Evolutionary conservation across 495 filamentous ascomycete species (phyloP).

Genomic region (Podospora conica): DNA sequence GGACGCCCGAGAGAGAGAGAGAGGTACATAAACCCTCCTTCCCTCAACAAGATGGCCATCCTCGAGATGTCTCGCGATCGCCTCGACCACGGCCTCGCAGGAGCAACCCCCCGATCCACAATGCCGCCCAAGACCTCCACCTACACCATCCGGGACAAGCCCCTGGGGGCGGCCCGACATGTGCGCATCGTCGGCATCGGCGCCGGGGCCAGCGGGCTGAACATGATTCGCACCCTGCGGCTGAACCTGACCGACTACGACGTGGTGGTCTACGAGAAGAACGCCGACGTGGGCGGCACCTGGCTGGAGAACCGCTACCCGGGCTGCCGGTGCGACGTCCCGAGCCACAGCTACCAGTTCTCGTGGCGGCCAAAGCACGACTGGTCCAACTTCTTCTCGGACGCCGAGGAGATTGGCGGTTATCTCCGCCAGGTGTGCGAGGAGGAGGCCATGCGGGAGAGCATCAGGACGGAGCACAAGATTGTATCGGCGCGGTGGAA

Average conservation of each 20-base stretch:
- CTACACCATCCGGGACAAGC: slow-evolving; percentile 38
- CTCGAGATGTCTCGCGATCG: slow-evolving; percentile 14
- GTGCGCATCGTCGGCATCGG: slow-evolving; percentile 46
- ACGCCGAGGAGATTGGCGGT: slow-evolving; percentile 50
- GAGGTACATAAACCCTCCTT: neutral
- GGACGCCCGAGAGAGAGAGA: no score
- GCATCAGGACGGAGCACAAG: slow-evolving; percentile 39
- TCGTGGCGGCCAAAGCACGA: slow-evolving; percentile 51
- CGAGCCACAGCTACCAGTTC: slow-evolving; percentile 51
- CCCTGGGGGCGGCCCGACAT: slow-evolving; percentile 38
- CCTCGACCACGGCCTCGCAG: slow-evolving; percentile 4
- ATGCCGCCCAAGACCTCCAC: slow-evolving; percentile 8
- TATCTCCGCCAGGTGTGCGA: slow-evolving; percentile 53
- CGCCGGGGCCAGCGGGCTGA: slow-evolving; percentile 45
- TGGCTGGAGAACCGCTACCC: slow-evolving; percentile 57
- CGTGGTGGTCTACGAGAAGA: slow-evolving; percentile 73
- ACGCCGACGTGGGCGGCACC: slow-evolving; percentile 56
- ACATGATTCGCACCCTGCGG: slow-evolving; percentile 40
- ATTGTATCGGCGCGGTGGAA: slow-evolving; percentile 38
- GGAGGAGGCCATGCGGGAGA: slow-evolving; percentile 49
- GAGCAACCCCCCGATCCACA: slow-evolving; percentile 7
- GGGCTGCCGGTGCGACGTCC: slow-evolving; percentile 50
- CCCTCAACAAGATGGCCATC: slow-evolving; percentile 4
- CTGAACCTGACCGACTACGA: slow-evolving; percentile 43
- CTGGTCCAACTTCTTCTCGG: slow-evolving; percentile 55